A percentile compares a stretch with the other conserved stretches of the same genome.
Evolutionary conservation across 73 alveolate species (phyloP).

Genomic region (Paramecium pentaurelia): DNA sequence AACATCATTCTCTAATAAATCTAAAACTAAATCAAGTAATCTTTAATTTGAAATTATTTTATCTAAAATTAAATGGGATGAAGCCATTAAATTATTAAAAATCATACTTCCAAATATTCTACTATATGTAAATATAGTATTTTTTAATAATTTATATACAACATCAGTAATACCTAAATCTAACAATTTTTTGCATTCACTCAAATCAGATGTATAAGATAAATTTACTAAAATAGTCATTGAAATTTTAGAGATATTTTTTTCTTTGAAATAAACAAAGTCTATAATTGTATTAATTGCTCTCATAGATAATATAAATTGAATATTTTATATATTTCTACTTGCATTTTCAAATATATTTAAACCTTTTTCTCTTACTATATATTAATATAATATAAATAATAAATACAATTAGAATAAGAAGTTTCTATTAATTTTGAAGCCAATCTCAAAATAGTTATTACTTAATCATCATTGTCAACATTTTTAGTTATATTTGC

Average conservation of each 20-base stretch:
- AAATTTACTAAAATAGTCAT: not conserved
- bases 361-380: conserved; percentile 1
- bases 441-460: not conserved
- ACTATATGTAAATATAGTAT: not conserved
- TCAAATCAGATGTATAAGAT: not conserved
- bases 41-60: not conserved
- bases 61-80: not conserved
- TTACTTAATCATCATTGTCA: not conserved
- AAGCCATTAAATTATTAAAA: not conserved
- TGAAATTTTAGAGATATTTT: not conserved
- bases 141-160: not conserved
- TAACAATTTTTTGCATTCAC: not conserved
- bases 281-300: not conserved
- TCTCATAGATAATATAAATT: not conserved
- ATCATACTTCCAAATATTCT: not conserved
- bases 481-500: not conserved
- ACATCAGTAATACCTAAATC: not conserved
- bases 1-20: not conserved
- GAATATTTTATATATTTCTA: not conserved
- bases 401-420: not conserved
- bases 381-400: not conserved
- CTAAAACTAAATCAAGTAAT: not conserved
- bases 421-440: not conserved
- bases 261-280: not conserved
- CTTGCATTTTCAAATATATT: not conserved